These are phyloP conservation scores for Dryas alaskensis DNA, from an alignment of 306 rosid genomes.

Conservation along the genomic window DNA sequence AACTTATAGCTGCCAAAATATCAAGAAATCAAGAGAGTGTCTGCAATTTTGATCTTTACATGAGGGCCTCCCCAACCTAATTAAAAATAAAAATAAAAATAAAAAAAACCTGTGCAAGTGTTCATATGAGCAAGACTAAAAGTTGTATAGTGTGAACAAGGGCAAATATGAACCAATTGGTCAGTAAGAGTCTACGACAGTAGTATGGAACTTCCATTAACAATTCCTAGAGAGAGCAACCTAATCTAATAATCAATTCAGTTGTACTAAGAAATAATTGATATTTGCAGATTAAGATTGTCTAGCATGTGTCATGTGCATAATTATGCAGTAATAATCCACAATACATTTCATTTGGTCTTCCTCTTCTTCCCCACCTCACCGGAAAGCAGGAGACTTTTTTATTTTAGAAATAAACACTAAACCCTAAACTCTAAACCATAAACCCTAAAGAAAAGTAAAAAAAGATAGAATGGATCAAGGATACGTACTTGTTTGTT, in stretches of 20 bases:
- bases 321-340: not conserved
- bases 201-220: not conserved
- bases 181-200: not conserved
- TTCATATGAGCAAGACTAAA: too few species aligned
- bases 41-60: too few species aligned
- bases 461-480: not conserved
- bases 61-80: too few species aligned
- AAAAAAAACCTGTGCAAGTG: too few species aligned
- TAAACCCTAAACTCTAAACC: too few species aligned
- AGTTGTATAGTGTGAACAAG: too few species aligned
- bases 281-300: not conserved
- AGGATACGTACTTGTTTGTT: constrained; percentile 58
- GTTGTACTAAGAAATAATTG: not conserved
- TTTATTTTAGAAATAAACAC: too few species aligned
- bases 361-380: not conserved
- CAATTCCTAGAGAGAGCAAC: not conserved
- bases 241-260: not conserved
- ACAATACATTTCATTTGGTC: not conserved
- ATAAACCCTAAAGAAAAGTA: not conserved
- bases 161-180: not conserved
- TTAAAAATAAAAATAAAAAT: too few species aligned
- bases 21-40: not conserved
- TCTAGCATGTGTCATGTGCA: not conserved
- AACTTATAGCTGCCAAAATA: not conserved
- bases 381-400: too few species aligned